Base-by-base conservation (phyloP, 1,139 yeast species). In the Debaryomycetaceae sp. region DNA sequence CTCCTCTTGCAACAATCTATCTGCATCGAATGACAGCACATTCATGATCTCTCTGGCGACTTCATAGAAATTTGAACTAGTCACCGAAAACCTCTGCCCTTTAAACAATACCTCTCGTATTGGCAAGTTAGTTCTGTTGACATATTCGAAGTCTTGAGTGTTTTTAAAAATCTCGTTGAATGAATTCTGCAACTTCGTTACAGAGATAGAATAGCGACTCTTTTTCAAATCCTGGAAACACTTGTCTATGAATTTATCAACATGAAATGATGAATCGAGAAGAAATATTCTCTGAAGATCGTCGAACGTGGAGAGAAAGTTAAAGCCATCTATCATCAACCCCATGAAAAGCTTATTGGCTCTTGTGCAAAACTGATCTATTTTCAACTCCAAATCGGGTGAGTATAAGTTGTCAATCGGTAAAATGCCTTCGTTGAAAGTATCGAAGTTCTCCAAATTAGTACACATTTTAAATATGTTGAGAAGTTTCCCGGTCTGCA, bases 401-500 rank as follows among this genome's bases (percentile, higher is more conserved):
- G 86, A 83, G 43, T 80, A 83, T 39, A 89, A 67, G 39, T 61
- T 66, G 9, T 59, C 65, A 37, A 69, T 65, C 2, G 66, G 66
- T 33, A 48, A 53, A 20, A 65, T 56, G 23, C 45, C 45, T 41
- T 71, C 75, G 39, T 63, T 57, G 7, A 69, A 56, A 14, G 45
- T 45, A 13, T 62, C 62, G 40, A 72, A 65, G 44, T 68, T 63
- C 37, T 68, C 67, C 8, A 69, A 48, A 0, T 81, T 81, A 8
- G 72, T 66, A 51, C 88, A 81, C 45, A 74, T 81, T 47, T 82
- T 76, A 45, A 87, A 76, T 5, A 93, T 84, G 53, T 88, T 87
- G 46, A 91, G 67, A 54, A 84, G 84, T 60, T 89, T 90, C 1
- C 99, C 99, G 0, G 97, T 89, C 42, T 83, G 71, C 24, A 93